Conservation (phyloP, 495 filamentous ascomycete genomes). For the Trichocladium antarcticum region DNA sequence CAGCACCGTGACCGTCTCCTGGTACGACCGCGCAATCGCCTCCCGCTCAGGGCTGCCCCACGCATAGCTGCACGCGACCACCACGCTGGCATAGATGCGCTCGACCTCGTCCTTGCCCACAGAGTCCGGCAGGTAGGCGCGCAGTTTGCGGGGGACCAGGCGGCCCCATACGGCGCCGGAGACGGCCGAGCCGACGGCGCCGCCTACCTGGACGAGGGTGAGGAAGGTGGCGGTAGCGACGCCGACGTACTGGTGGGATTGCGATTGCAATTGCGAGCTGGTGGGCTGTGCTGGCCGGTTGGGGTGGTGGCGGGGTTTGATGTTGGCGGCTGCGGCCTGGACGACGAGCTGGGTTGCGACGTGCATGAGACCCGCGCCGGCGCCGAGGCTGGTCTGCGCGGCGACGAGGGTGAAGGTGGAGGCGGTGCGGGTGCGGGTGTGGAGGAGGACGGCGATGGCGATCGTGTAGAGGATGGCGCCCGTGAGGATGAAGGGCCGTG, state of each 20-base stretch:
- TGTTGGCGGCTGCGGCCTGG: conserved; percentile 32
- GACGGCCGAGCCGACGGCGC: conserved; percentile 48
- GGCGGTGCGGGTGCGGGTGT: conserved; percentile 46
- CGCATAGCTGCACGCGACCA: conserved; percentile 40
- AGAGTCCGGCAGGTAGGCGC: conserved; percentile 44
- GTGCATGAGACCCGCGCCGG: conserved; percentile 46
- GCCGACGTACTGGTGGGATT: conserved; percentile 43
- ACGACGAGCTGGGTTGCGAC: conserved; percentile 51
- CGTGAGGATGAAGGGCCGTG: conserved; percentile 31
- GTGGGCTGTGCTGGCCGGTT: not conserved
- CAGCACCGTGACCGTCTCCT: conserved; percentile 41
- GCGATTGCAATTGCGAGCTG: not conserved
- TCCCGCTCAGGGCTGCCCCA: conserved; percentile 36
- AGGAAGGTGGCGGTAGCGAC: conserved; percentile 48
- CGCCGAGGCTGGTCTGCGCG: conserved; percentile 60
- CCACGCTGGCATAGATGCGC: conserved; percentile 44
- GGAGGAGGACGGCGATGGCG: conserved; percentile 53
- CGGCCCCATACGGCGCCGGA: conserved; percentile 54
- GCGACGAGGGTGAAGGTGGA: conserved; percentile 50
- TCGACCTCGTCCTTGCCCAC: conserved; percentile 24
- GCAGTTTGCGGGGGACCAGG: conserved; percentile 41
- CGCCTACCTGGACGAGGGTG: conserved; percentile 49
- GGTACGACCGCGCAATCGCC: conserved; percentile 46
- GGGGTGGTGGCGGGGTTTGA: not conserved
- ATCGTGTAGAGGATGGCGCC: conserved; percentile 49